These are phyloP conservation scores for Chlorophyllum brunneum DNA, from an alignment of 768 basidiomycete species.

Conservation along the genomic window DNA sequence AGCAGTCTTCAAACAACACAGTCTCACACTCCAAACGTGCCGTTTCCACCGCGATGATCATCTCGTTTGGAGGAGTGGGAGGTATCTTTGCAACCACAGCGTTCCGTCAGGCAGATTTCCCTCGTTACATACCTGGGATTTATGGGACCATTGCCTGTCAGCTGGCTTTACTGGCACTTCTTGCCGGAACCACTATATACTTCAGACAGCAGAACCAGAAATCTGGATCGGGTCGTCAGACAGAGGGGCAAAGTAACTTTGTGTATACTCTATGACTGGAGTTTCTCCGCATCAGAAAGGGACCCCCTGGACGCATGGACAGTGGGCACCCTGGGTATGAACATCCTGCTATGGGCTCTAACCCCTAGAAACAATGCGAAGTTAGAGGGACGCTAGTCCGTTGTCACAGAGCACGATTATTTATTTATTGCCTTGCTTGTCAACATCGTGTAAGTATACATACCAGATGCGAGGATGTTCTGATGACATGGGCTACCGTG, in stretches of 20 bases:
- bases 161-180: constrained; percentile 34
- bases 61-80: constrained; percentile 46
- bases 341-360: not conserved
- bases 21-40: constrained; percentile 47
- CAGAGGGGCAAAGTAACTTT: constrained; percentile 35
- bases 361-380: no score
- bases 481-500: no score
- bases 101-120: constrained; percentile 43
- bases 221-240: constrained; percentile 20
- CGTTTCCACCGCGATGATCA: constrained; percentile 41
- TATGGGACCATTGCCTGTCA: constrained; percentile 44
- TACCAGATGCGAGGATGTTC: no score
- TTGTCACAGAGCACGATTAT: no score
- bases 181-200: constrained; percentile 34
- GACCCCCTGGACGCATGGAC: not conserved
- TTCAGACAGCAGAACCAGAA: constrained; percentile 34
- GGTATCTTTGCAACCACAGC: constrained; percentile 45
- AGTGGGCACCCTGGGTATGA: no score
- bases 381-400: no score
- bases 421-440: no score
- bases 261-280: constrained; percentile 35
- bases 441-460: no score
- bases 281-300: not conserved
- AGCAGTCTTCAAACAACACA: constrained; percentile 46
- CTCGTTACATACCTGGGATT: constrained; percentile 44